Evolutionary conservation across 2,329 filamentous ascomycete genomes (phyloP).

Genomic region (Leptographium wingfieldii): DNA sequence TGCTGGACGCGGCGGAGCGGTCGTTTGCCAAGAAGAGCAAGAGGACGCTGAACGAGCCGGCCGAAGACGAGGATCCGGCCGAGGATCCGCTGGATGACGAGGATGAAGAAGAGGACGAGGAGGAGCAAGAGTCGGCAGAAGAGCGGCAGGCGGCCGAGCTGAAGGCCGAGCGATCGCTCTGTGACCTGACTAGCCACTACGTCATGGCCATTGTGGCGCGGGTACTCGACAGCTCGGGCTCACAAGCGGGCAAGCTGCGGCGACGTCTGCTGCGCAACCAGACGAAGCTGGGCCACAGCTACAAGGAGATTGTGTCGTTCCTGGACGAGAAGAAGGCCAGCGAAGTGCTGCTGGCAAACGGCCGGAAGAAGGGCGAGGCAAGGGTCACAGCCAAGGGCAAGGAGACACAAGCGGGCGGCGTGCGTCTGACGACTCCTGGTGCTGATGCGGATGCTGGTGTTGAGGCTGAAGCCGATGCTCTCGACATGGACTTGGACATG

Average conservation of each 20-base stretch:
- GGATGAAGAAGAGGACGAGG: slow-evolving; percentile 49
- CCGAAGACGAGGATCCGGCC: slow-evolving; percentile 61
- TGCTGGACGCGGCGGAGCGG: slow-evolving; percentile 67
- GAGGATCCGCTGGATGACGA: slow-evolving; percentile 49
- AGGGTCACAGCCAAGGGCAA: slow-evolving; percentile 6
- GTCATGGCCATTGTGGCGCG: slow-evolving; percentile 67
- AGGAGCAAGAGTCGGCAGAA: slow-evolving; percentile 48
- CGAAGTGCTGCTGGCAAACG: slow-evolving; percentile 22
- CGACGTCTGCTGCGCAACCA: slow-evolving; percentile 69
- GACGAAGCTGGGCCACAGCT: slow-evolving; percentile 68
- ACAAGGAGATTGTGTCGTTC: slow-evolving; percentile 70
- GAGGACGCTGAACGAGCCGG: slow-evolving; percentile 48
- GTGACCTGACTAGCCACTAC: slow-evolving; percentile 73
- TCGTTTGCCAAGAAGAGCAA: slow-evolving; percentile 59
- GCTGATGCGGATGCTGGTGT: slow-evolving; percentile 4
- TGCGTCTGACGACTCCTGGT: background rate
- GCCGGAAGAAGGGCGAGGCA: slow-evolving; percentile 26
- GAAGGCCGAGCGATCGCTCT: slow-evolving; percentile 72
- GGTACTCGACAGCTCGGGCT: slow-evolving; percentile 54
- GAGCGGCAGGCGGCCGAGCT: slow-evolving; percentile 54
- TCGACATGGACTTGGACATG: background rate
- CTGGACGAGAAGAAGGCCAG: slow-evolving; percentile 57
- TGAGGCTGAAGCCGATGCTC: slow-evolving; percentile 12
- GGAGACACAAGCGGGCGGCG: slow-evolving; percentile 20
- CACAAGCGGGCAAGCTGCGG: slow-evolving; percentile 50